These are phyloP conservation scores for Babesia sp. DNA, from an alignment of 169 alveolate genomes.

Conservation along the genomic window DNA sequence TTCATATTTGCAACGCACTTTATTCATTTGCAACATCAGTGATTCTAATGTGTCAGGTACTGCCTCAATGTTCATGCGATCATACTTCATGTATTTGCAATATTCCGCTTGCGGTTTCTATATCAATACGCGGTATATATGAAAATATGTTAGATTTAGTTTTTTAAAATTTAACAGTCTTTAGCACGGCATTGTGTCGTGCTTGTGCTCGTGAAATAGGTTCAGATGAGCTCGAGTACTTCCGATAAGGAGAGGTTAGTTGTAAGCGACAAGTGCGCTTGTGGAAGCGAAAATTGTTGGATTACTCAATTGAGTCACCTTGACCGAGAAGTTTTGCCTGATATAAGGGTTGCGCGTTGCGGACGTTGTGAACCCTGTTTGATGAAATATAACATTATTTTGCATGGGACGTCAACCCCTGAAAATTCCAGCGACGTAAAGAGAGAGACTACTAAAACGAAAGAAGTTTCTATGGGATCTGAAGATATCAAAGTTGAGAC, in stretches of 20 bases:
- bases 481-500: neutral
- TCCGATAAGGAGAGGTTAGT: neutral
- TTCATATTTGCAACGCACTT: too few relatives aligned
- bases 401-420: neutral
- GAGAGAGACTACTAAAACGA: neutral
- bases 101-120: too few relatives aligned
- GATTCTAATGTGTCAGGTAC: too few relatives aligned
- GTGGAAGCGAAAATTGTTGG: constrained; percentile 18
- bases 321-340: constrained; percentile 4
- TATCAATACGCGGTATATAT: too few relatives aligned
- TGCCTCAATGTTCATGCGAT: too few relatives aligned
- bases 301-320: constrained; percentile 13
- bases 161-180: too few relatives aligned
- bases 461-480: neutral
- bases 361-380: constrained; percentile 29
- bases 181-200: too few relatives aligned
- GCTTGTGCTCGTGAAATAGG: neutral
- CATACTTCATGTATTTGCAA: too few relatives aligned
- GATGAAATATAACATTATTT: neutral
- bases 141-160: too few relatives aligned
- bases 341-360: neutral
- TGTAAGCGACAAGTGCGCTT: neutral
- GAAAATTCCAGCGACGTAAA: neutral
- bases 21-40: too few relatives aligned
- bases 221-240: constrained; percentile 3